Base-by-base conservation (phyloP, 495 filamentous ascomycete species). In the Aspergillus incahuasiensis region DNA sequence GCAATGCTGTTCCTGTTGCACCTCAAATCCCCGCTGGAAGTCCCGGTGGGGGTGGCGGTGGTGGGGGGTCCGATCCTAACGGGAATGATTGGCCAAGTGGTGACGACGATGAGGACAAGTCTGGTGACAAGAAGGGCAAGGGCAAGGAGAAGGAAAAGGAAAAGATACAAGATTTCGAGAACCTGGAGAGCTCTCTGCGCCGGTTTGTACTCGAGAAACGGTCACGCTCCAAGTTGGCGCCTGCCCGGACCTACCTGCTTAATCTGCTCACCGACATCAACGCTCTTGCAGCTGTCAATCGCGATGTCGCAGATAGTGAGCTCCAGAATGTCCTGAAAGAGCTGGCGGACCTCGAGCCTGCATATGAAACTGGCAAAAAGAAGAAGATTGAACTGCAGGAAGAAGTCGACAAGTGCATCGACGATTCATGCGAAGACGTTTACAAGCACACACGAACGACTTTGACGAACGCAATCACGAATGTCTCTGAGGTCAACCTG, bases 121-220 rank as follows among this genome's bases (percentile, higher is more conserved):
- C 76, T 40, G 69, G 75, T 28, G 75, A 72, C 6, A 77, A 78
- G 19, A 77, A 78, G 19, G 83, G 79, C 12, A 92, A 94, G 66
- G 91, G 88, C 40, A 96, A 97, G 65, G 91, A 85, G 49, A 95
- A 96, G 66, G 87, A 96, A 47, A 85, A 83, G 66, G 88, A 95
- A 68, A 91, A 92, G 69, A 73, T 89, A 15, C 82, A 86, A 47
- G 92, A 97, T 57, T 98, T 98, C 58, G 85, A 91, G 60, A 84
- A 87, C 32, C 79, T 97, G 8, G 94, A 98, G 70, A 80, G 87
- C 55, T 91, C 92, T 30, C 70, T 98, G 52, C 82, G 95, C 47
- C 85, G 91, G 49, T 98, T 98, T 64, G 94, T 98, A 32, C 85
- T 98, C 44, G 94, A 97, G 64, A 97, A 96, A 74, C 85, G 94